Base-by-base conservation (phyloP, 1,284 basidiomycete genomes). In the Trichosporon sp. region DNA sequence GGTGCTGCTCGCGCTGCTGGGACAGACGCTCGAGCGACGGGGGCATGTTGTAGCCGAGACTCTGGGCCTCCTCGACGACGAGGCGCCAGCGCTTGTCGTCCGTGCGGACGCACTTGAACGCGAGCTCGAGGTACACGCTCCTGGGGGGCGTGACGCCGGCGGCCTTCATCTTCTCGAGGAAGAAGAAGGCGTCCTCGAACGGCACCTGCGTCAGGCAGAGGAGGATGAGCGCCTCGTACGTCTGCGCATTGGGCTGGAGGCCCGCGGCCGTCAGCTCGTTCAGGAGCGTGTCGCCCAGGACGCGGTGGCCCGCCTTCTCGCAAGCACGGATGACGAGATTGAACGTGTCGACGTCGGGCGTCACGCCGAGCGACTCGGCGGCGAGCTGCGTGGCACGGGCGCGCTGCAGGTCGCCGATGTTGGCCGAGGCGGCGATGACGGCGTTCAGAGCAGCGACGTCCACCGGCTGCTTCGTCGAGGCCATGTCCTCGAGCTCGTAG, bases 161-260 rank as follows among this genome's bases (percentile, higher is more conserved):
- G 0, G 85, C 83, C 82, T 94, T 94, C 90, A 93, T 92, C 85
- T 92, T 90, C 79, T 94, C 92, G 38, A 95, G 87, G 81, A 92
- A 93, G 81, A 89, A 91, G 84, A 95, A 95, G 0, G 92, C 92
- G 76, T 93, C 91, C 78, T 94, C 92, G 81, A 93, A 95, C 2
- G 84, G 86, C 12, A 87, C 80, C 77, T 92, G 90, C 1, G 89
- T 89, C 21, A 93, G 86, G 78, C 89, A 90, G 2, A 94, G 87
- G 14, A 85, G 76, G 73, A 94, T 88, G 82, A 93, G 86, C 48
- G 86, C 84, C 75, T 89, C 88, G 81, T 90, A 93, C 4, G 90
- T 92, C 61, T 84, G 82, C 48, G 80, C 81, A 77, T 91, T 86
- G 11, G 90, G 89, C 65, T 85, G 81, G 71, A 92, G 77, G 14